Base-by-base conservation (phyloP, 1,139 yeast species). In the Hemisphaericaspora lyxosophila region DNA sequence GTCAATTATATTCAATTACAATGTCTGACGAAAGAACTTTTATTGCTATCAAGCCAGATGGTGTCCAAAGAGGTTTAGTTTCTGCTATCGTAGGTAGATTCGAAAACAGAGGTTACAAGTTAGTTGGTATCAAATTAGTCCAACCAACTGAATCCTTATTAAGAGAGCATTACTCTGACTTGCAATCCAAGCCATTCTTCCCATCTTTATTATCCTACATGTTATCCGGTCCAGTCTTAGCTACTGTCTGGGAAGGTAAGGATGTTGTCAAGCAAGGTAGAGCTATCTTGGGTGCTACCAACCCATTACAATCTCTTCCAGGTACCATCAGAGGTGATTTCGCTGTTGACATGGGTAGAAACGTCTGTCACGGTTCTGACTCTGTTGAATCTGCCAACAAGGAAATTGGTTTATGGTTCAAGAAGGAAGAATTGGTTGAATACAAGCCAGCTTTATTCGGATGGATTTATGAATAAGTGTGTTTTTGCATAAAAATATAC, bases 211-310 rank as follows among this genome's bases (percentile, higher is more conserved):
- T 88, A 65, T 78, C 89, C 57, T 90, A 90, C 89, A 92, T 94
- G 99, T 78, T 80, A 68, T 88, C 97, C 51, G 98, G 99, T 59
- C 99, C 99, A 67, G 87, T 94, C 57, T 81, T 92, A 61, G 98
- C 98, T 59, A 94, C 96, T 67, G 97, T 90, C 59, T 94, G 98
- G 98, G 97, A 94, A 75, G 99, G 99, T 74, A 92, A 90, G 80
- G 97, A 92, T 65, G 98, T 83, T 68, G 98, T 94, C 71, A 89
- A 89, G 79, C 95, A 87, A 72, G 98, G 98, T 69, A 87, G 99
- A 78, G 84, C 79, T 62, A 83, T 94, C 67, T 82, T 94, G 62
- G 99, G 99, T 75, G 97, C 98, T 57, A 94, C 98, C 75, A 90
- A 94, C 87, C 99, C 99, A 67, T 80, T 85, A 67, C 82, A 78